Evolutionary conservation across 2,329 filamentous ascomycete species (phyloP), one percentile per base, ranked within the genome.

Genomic region (Atkinsonella hypoxylon): DNA sequence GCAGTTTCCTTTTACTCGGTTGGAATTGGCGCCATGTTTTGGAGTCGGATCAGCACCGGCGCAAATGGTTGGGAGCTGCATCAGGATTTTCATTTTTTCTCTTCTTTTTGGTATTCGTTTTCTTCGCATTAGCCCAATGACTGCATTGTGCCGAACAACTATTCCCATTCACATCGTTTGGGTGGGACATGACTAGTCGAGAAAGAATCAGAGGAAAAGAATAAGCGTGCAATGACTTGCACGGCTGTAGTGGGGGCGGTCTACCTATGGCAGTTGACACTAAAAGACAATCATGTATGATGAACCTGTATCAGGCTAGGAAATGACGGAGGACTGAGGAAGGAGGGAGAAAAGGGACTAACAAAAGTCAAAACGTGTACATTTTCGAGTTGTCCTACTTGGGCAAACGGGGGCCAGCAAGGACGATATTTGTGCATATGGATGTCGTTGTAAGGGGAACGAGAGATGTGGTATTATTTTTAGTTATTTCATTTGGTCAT

Each of bases 1-100:
- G 34, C 34, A 22, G 8, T 17, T 39, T 39, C 38, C 9, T 30
- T 39, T 60, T 12, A 13, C 58, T 56, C 61, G 60, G 59, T 64
- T 61, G 56, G 61, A 60, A 59, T 57, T 58, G 58, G 61, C 58
- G 61, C 64, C 60, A 60, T 58, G 58, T 61, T 60, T 60, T 17
- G 45, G 46, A 61, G 32, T 44, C 31, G 56, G 51, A 53, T 51
- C 53, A 54, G 50, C 51, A 47, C 51, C 48, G 55, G 57, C 57
- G 51, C 49, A 54, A 50, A 54, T 42, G 56, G 54, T 39, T 43
- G 47, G 53, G 51, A 17, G 31, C 52, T 55, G 50, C 54, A 56
- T 58, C 51, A 45, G 45, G 51, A 40, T 44, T 52, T n/a, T 40
- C 39, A 45, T 12, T 47, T 31, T 30, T 45, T 43, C 22, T 44